Evolutionary conservation across 2,329 filamentous ascomycete species (phyloP), one percentile per base, ranked within the genome.

Genomic region (Colletotrichum lupini): DNA sequence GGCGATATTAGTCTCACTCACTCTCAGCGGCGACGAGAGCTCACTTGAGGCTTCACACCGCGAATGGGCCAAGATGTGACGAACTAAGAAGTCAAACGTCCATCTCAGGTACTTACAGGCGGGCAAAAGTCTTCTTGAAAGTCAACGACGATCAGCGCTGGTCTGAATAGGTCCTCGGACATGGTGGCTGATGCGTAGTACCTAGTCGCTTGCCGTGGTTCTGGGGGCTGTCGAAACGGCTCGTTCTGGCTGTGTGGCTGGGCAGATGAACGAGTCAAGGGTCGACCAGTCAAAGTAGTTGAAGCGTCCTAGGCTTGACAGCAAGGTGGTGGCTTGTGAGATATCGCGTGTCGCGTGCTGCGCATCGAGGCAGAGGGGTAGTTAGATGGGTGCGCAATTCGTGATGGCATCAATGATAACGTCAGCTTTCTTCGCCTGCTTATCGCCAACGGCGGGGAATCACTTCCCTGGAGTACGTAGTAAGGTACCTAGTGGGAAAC

Each of bases 111-210:
- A 85, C 92, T 85, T 84, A 97, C 95, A 14, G 95, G 95, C 72
- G 94, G 94, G 82, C 95, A 97, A 82, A 98, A 98, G 85, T 98
- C 96, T 82, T 98, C 93, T 83, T 98, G 97, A 79, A 97, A 88
- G 82, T 98, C 95, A 66, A 98, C 92, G 12, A 98, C 88, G 60
- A 98, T 83, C 28, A 91, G 83, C 2, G 89, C 89, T 4, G 89
- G 87, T 62, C 79, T 84, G 73, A 88, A 88, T 5, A 73, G 57
- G 26, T 74, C 63, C 67, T 67, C 74, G 5, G 74, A 53, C 79
- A 81, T 81, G 53, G 35, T 52, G 58, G 32, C 26, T 35, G 32
- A 8, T 56, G 16, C 55, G 26, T 56, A 12, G 16, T 9, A 16
- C 11, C 24, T 56, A 52, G 28, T 4, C 7, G 42, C 19, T 19